Base-by-base conservation (phyloP, 495 filamentous ascomycete species). In the Lasiosphaeria ovina region DNA sequence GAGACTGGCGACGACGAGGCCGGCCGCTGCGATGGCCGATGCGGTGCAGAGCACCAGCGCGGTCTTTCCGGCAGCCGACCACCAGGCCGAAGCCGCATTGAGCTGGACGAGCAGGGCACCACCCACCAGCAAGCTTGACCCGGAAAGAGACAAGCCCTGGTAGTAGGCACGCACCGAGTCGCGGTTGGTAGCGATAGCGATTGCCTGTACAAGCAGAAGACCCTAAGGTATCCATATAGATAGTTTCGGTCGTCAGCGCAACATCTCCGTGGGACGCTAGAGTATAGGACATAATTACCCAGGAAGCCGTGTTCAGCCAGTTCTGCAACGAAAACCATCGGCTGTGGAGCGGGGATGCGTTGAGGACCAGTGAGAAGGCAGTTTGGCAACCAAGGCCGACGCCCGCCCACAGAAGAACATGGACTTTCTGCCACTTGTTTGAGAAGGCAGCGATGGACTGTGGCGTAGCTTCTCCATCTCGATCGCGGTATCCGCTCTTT, bases 381-480 rank as follows among this genome's bases (percentile, higher is more conserved):
- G 80, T 65, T 7, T 80, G 80, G 17, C 73, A 44, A 2, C 68
- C 66, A 42, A 79, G 65, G 12, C 83, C 83, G 54, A 72, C 17
- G 12, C 77, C 51, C 11, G 77, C 69, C 54, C 73, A 72, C n/a
- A 76, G 16, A 7, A 78, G 55, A 38, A 84, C 67, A 12, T 72
- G 34, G 16, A 64, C 56, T 61, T 77, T 84, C 42, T 78, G 79
- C 6, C 72, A 49, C 50, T 69, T 76, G 35, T 71, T 74, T 11
- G 79, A 80, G 63, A 79, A 85, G 14, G 65, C 66, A 11, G 76
- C 72, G 60, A 79, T 63, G 1, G 81, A 77, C 59, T 83, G 76
- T 47, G 75, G 70, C 2, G 78, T 85, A 47, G 83, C 81, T 54
- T 73, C 65, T 50, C 85, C 85, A 72, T 87, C 85, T 60, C 80